These are phyloP conservation scores for Populus tremula DNA, from an alignment of 345 rosid genomes.

Conservation along the genomic window DNA sequence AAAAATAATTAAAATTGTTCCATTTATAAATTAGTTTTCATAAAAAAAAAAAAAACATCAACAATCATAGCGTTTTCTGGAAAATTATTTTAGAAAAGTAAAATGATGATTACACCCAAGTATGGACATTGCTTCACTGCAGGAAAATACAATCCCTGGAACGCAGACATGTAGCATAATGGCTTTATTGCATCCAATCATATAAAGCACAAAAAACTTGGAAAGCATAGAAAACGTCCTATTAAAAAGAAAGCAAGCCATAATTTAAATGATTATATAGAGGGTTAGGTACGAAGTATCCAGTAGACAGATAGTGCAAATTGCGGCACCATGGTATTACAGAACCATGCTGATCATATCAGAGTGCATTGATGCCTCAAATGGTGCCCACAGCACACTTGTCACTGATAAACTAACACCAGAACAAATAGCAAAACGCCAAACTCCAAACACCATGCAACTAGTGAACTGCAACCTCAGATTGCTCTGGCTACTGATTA, in stretches of 20 bases:
- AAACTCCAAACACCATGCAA: background rate
- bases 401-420: background rate
- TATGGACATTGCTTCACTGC: too few relatives aligned
- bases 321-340: slow-evolving; percentile 1
- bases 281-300: background rate
- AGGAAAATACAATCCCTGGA: too few relatives aligned
- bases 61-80: too few relatives aligned
- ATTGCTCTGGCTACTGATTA: background rate
- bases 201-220: background rate
- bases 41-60: too few relatives aligned
- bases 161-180: too few relatives aligned
- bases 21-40: too few relatives aligned
- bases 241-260: background rate
- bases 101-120: too few relatives aligned
- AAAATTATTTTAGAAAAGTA: too few relatives aligned
- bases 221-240: background rate
- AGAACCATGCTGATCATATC: slow-evolving; percentile 2
- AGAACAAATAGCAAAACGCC: background rate
- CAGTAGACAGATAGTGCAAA: background rate
- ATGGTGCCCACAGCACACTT: slow-evolving; percentile 4
- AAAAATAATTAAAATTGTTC: too few relatives aligned
- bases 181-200: background rate
- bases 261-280: background rate
- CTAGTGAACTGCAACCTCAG: background rate
- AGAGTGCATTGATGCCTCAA: slow-evolving; percentile 6